Base-by-base conservation (phyloP, 441 rosid species). In the Raphanus hybrid region DNA sequence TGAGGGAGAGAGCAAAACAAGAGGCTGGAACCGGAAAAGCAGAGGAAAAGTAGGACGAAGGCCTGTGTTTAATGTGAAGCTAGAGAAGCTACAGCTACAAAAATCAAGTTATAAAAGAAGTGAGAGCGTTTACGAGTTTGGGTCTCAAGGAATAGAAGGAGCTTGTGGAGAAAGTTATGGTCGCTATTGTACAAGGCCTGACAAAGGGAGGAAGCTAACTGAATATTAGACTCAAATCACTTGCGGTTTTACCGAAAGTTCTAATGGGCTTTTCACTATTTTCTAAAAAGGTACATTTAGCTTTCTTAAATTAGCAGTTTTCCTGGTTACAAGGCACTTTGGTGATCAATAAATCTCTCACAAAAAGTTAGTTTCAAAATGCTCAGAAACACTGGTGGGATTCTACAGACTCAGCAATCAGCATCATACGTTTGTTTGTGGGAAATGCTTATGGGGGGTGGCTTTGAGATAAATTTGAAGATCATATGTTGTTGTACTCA, bases 101-200 rank as follows among this genome's bases (percentile, higher is more conserved):
- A 90, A 77, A 79, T 91, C 87, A 91, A 77, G 88, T 90, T 66
- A 87, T 90, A 32, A 90, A 91, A 23, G 94, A 91, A 84, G 86
- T 90, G 10, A 85, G 88, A 79, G 65, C 82, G 0, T 89, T 90
- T 64, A 87, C 93, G 7, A 82, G 64, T 74, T 83, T 90, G 80
- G 91, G 92, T 29, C 70, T 90, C 77, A 91, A 88, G 73, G 94
- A 91, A 80, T 93, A 93, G 1, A 90, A 91, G 78, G 91, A 86
- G 27, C 85, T 91, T 66, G 92, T 92, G 10, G 95, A 29, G 34
- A 3, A 29, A 29, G 6, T 29, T 29, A 3, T 5, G 34, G 34
- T 29, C 34, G 34, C 5, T 3, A 29, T 29, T 29, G 4, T 29
- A 29, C 34, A 29, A 29, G 34, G 34, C 34, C 34, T 29, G 34